A percentile compares a stretch with the other conserved stretches of the same genome.
These are phyloP conservation scores for Argentina anserina DNA, from an alignment of 306 rosid genomes.

Conservation along the genomic window DNA sequence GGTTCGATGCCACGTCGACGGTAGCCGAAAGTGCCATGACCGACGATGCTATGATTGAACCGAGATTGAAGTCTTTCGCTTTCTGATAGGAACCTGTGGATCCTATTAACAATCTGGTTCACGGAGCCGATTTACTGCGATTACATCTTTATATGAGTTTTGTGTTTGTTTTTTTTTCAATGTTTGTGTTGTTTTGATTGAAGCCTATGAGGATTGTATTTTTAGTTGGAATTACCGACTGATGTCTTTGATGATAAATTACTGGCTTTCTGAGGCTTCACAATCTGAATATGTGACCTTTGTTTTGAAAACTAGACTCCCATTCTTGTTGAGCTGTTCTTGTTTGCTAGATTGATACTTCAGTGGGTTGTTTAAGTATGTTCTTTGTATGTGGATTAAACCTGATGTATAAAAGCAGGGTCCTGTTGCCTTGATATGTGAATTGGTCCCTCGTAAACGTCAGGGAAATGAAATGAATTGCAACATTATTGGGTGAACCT, in stretches of 20 bases:
- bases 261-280: conserved; percentile 73
- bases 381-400: not conserved
- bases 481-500: conserved; percentile 80
- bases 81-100: conserved; percentile 75
- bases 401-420: conserved; percentile 41
- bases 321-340: not conserved
- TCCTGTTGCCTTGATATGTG: conserved; percentile 36
- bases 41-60: conserved; percentile 81
- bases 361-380: no score
- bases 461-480: conserved; percentile 36
- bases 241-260: conserved; percentile 50
- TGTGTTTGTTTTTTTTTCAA: not conserved
- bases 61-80: conserved; percentile 47
- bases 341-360: not conserved
- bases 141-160: conserved; percentile 29
- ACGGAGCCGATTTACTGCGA: conserved; percentile 79
- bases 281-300: not conserved
- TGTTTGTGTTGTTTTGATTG: not conserved
- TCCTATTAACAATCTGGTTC: conserved; percentile 22
- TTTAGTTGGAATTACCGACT: conserved; percentile 81
- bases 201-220: conserved; percentile 55
- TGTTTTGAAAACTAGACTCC: not conserved
- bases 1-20: conserved; percentile 80
- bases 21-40: conserved; percentile 51
- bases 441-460: conserved; percentile 41